phyloP scores from a whole-genome alignment of 2,329 filamentous ascomycete species.

The Alternaria sp. region DNA sequence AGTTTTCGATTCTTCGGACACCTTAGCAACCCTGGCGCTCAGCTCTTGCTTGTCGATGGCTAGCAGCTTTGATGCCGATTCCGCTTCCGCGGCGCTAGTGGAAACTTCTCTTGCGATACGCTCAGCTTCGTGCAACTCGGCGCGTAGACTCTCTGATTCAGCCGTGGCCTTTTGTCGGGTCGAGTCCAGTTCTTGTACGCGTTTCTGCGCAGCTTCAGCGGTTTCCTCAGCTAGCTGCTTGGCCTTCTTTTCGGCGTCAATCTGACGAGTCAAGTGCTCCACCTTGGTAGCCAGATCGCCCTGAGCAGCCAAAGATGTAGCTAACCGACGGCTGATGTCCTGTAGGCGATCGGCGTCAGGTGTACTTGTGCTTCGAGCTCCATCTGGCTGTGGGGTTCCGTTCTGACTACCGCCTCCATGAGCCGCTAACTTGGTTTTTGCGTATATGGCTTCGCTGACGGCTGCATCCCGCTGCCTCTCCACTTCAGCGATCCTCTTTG shows the following conservation, averaged over 20 bases:
- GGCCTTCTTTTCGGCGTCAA: slow-evolving; percentile 81
- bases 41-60: slow-evolving; percentile 86
- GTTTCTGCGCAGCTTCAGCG: slow-evolving; percentile 78
- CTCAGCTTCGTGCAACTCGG: slow-evolving; percentile 82
- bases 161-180: slow-evolving; percentile 83
- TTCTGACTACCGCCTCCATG: slow-evolving; percentile 71
- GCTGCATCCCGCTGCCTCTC: slow-evolving; percentile 94
- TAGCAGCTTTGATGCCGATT: slow-evolving; percentile 76
- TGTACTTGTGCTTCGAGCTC: slow-evolving; percentile 64
- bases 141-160: slow-evolving; percentile 84
- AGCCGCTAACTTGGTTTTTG: slow-evolving; percentile 89
- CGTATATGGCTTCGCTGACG: slow-evolving; percentile 93
- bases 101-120: slow-evolving; percentile 81
- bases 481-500: slow-evolving; percentile 88
- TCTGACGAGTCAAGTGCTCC: slow-evolving; percentile 71
- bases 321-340: slow-evolving; percentile 82
- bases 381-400: slow-evolving; percentile 61
- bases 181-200: slow-evolving; percentile 81
- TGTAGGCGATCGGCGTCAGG: slow-evolving; percentile 70
- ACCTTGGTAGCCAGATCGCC: slow-evolving; percentile 80
- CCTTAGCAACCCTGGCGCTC: slow-evolving; percentile 70
- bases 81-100: slow-evolving; percentile 76
- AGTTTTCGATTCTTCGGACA: slow-evolving; percentile 70
- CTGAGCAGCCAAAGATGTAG: slow-evolving; percentile 78
- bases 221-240: slow-evolving; percentile 89